Percentiles rank a stretch among this genome's conserved stretches.
phyloP scores from a whole-genome alignment of 495 filamentous ascomycete genomes.

The Cryomyces antarcticus region DNA sequence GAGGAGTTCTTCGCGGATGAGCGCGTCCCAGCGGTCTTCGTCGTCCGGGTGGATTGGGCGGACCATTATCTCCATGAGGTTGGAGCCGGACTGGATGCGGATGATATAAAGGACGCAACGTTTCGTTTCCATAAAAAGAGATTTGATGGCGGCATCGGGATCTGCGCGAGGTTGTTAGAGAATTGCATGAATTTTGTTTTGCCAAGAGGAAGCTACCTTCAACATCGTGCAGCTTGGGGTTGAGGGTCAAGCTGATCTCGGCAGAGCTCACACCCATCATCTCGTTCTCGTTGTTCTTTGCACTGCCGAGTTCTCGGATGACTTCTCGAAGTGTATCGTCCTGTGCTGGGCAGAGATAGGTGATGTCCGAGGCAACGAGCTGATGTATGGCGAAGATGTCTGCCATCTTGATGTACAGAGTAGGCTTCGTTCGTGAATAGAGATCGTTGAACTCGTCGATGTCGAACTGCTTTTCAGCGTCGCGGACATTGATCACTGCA shows the following conservation, averaged over 20 bases:
- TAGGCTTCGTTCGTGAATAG: conserved; percentile 86
- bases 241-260: conserved; percentile 81
- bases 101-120: conserved; percentile 96
- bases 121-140: conserved; percentile 95
- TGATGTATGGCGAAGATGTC: conserved; percentile 95
- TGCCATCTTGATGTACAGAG: conserved; percentile 93
- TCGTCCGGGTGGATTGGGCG: conserved; percentile 75
- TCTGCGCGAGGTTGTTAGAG: conserved; percentile 22
- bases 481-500: conserved; percentile 53
- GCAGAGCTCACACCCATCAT: conserved; percentile 69
- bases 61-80: conserved; percentile 86
- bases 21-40: conserved; percentile 63
- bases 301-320: conserved; percentile 78
- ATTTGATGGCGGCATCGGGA: conserved; percentile 76
- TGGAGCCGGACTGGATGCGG: conserved; percentile 77
- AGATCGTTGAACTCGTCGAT: conserved; percentile 98
- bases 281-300: conserved; percentile 86
- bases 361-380: conserved; percentile 59
- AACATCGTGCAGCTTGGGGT: conserved; percentile 72
- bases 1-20: conserved; percentile 68
- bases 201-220: conserved; percentile 31
- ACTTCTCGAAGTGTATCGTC: conserved; percentile 87
- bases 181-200: conserved; percentile 2
- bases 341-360: conserved; percentile 49
- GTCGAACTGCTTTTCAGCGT: conserved; percentile 79